Evolutionary conservation across 202 grass and related monocot species (phyloP), one percentile per base, ranked within the genome.

Genomic region (Dendrocalamus latiflorus): DNA sequence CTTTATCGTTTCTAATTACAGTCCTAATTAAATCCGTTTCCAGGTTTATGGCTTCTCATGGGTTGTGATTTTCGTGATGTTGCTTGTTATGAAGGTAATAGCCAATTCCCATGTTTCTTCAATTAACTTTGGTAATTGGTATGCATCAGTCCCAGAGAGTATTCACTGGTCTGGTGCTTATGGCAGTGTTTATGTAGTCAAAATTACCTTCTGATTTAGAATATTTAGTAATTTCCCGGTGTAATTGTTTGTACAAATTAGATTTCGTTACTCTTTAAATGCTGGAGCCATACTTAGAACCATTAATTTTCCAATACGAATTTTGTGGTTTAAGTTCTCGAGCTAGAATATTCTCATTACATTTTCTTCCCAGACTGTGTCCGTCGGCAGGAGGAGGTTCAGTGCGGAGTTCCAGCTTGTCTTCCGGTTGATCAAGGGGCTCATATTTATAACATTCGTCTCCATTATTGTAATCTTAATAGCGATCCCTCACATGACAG

Each of bases 11-110:
- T 81, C 4, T 26, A 26, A 26, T 26, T 22, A 1, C 25, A 16
- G 6, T 47, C 37, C 37, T 81, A 77, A 82, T 65, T 47, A 36
- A 68, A 81, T 21, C 18, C 53, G 15, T 55, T 84, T 89, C 50
- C 88, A 98, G 96, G 96, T 98, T 68, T 99, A 99, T 86, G 78
- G 93, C 68, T 71, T 92, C 70, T 99, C 93, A 49, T 99, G 96
- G 93, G 89, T 99, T 83, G 96, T 99, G 53, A 99, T 99, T 83
- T 87, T 99, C 10, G 75, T 81, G 4, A 86, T 99, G 39, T 80
- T 99, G 45, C 76, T 95, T 36, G 86, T 99, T 43, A 94, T 99
- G 91, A 96, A 99, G 91, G 96, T 99, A 90, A 68, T 66, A 53
- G 21, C n/a, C 20, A 38, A 48, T 49, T 22, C 60, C 25, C n/a